A percentile compares a stretch with the other conserved stretches of the same genome.
phyloP scores from a whole-genome alignment of 164 flowering plant species.

The Stephania cephalantha region DNA sequence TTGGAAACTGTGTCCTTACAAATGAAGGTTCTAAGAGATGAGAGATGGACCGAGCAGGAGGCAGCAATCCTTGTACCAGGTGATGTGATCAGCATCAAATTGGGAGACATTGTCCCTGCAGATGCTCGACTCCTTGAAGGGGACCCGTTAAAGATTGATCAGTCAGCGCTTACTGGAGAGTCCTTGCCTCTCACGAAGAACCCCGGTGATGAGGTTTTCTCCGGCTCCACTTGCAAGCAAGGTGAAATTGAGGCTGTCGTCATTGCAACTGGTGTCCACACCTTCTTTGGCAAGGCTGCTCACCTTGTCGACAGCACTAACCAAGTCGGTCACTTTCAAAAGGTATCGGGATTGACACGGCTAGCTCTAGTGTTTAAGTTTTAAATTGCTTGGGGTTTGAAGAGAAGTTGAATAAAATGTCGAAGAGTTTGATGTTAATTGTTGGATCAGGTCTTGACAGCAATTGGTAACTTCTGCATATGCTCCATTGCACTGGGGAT shows the following conservation, averaged over 20 bases:
- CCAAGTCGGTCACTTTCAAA: slow-evolving; percentile 84
- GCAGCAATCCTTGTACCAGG: slow-evolving; percentile 83
- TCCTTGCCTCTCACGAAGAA: slow-evolving; percentile 69
- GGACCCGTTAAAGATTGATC: slow-evolving; percentile 85
- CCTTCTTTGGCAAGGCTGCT: slow-evolving; percentile 94
- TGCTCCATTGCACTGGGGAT: slow-evolving; percentile 76
- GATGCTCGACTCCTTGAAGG: slow-evolving; percentile 87
- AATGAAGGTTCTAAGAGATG: slow-evolving; percentile 56
- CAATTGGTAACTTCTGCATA: slow-evolving; percentile 91
- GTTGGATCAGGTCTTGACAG: slow-evolving; percentile 54
- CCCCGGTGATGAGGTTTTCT: slow-evolving; percentile 65
- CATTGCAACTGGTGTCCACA: slow-evolving; percentile 85
- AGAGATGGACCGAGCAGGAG: slow-evolving; percentile 72
- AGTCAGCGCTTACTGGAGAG: slow-evolving; percentile 87
- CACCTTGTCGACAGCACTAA: slow-evolving; percentile 86
- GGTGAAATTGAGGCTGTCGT: slow-evolving; percentile 90
- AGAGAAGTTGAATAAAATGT: not conserved
- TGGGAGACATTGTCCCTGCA: slow-evolving; percentile 87
- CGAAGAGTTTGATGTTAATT: not conserved
- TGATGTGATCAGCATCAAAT: slow-evolving; percentile 69
- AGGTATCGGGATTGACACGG: slow-evolving; percentile 29
- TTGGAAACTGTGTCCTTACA: not conserved
- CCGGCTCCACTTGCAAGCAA: slow-evolving; percentile 92
- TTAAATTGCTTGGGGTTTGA: not conserved
- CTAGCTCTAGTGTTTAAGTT: not conserved